A percentile compares a stretch with the other conserved stretches of the same genome.
Evolutionary conservation across 805 yeast species (phyloP).

Genomic region (Wickerhamomyces ciferrii): DNA sequence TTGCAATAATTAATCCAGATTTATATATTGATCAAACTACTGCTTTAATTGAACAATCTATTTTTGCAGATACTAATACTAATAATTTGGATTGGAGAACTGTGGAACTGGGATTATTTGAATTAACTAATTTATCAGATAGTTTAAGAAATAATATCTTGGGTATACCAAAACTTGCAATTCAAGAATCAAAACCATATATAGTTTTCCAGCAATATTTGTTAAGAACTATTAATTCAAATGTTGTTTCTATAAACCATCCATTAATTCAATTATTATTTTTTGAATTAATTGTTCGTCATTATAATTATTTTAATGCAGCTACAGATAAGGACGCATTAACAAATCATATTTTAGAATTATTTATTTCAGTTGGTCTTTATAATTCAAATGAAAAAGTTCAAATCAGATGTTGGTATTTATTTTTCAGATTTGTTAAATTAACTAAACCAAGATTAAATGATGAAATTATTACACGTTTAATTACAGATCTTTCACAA

Average conservation of each 20-base stretch:
- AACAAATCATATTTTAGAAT: slow-evolving; percentile 59
- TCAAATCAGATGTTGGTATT: slow-evolving; percentile 83
- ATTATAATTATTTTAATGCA: slow-evolving; percentile 56
- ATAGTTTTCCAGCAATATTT: slow-evolving; percentile 58
- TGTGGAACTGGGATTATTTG: slow-evolving; percentile 82
- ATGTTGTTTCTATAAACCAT: slow-evolving; percentile 51
- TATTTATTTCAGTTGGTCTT: slow-evolving; percentile 80
- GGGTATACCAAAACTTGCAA: slow-evolving; percentile 60
- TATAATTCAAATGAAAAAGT: slow-evolving; percentile 72
- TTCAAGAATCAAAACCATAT: slow-evolving; percentile 62
- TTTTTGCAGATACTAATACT: slow-evolving; percentile 31
- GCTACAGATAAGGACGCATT: slow-evolving; percentile 42
- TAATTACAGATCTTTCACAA: slow-evolving; percentile 56
- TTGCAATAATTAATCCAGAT: slow-evolving; percentile 55
- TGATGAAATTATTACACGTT: slow-evolving; percentile 43
- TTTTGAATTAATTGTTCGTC: slow-evolving; percentile 82
- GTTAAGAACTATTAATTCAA: slow-evolving; percentile 40
- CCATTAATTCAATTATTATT: slow-evolving; percentile 78
- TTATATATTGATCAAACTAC: slow-evolving; percentile 58
- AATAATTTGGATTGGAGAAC: slow-evolving; percentile 61
- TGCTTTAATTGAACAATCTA: slow-evolving; percentile 48
- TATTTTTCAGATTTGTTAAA: slow-evolving; percentile 78
- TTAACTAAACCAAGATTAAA: slow-evolving; percentile 64
- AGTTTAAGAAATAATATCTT: slow-evolving; percentile 73
- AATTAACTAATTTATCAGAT: slow-evolving; percentile 75